Percentiles rank a stretch among this genome's conserved stretches.
Conservation (phyloP, 306 rosid species). For the Malus sylvestris region DNA sequence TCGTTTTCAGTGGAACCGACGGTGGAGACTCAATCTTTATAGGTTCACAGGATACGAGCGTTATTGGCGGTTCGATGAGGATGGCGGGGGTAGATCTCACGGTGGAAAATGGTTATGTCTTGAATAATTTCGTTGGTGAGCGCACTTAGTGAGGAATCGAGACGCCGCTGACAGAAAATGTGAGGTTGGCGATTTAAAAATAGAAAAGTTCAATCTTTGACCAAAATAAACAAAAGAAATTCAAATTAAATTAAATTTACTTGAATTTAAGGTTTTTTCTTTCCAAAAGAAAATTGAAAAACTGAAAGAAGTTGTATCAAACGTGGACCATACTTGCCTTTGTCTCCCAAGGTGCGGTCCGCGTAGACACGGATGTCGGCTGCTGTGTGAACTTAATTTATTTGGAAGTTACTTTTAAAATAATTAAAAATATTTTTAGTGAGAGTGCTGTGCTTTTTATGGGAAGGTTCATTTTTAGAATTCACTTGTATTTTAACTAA, state of each 20-base stretch:
- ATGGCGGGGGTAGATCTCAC: neutral
- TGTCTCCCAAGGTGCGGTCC: neutral
- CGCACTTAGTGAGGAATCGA: neutral
- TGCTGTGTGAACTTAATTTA: neutral
- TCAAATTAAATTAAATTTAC: neutral
- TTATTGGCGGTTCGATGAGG: neutral
- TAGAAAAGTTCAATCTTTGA: neutral
- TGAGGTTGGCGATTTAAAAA: neutral
- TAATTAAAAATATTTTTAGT: no score
- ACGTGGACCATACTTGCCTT: conserved; percentile 7
- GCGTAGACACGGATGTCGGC: neutral
- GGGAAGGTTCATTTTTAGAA: no score
- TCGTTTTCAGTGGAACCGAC: neutral
- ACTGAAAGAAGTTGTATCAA: neutral
- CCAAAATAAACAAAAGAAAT: neutral
- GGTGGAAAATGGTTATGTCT: neutral
- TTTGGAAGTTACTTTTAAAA: no score
- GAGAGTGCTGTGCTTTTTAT: no score
- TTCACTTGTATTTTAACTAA: no score
- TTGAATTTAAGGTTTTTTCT: no score
- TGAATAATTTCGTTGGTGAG: neutral
- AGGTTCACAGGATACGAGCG: neutral
- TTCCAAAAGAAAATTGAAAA: neutral
- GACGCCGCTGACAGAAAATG: conserved; percentile 9
- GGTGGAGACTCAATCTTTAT: neutral